Evolutionary conservation across 768 basidiomycete species (phyloP).

Genomic region (Lyophyllum shimeji): DNA sequence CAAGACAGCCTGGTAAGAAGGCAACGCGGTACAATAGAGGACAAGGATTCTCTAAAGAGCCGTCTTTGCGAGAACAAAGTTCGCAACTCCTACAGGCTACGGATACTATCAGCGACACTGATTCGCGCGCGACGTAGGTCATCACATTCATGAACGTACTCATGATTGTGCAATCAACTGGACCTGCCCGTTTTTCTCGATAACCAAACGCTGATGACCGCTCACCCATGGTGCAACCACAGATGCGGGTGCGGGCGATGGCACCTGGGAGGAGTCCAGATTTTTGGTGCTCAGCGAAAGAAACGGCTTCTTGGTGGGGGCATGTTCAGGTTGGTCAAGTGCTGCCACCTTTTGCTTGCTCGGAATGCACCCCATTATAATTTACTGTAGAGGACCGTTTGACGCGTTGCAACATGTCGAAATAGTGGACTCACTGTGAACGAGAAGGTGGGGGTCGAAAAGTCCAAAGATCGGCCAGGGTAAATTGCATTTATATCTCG

Average conservation of each 20-base stretch:
- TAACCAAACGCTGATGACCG: slow-evolving; percentile 6
- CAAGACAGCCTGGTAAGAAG: neutral
- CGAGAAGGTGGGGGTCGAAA: neutral
- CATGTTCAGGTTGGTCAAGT: neutral
- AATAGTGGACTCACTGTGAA: neutral
- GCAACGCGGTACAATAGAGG: neutral
- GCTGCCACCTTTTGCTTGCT: slow-evolving; percentile 31
- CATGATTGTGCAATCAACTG: neutral
- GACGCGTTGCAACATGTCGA: neutral
- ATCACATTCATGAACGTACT: neutral
- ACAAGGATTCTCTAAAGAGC: neutral
- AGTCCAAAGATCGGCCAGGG: neutral
- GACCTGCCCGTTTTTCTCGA: slow-evolving; percentile 8
- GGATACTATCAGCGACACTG: neutral
- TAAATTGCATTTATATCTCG: neutral
- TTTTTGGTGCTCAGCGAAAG: slow-evolving; percentile 10
- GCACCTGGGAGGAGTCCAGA: slow-evolving; percentile 3
- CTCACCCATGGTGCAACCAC: slow-evolving; percentile 9
- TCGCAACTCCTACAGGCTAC: neutral
- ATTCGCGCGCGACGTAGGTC: no score
- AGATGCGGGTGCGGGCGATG: slow-evolving; percentile 4
- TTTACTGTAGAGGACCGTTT: neutral
- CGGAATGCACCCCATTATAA: slow-evolving; percentile 42
- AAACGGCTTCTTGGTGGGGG: slow-evolving; percentile 1
- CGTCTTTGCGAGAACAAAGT: neutral